Evolutionary conservation across 192 early-diverging fungal species (phyloP).

Genomic region (Jimgerdemannia lactiflua): DNA sequence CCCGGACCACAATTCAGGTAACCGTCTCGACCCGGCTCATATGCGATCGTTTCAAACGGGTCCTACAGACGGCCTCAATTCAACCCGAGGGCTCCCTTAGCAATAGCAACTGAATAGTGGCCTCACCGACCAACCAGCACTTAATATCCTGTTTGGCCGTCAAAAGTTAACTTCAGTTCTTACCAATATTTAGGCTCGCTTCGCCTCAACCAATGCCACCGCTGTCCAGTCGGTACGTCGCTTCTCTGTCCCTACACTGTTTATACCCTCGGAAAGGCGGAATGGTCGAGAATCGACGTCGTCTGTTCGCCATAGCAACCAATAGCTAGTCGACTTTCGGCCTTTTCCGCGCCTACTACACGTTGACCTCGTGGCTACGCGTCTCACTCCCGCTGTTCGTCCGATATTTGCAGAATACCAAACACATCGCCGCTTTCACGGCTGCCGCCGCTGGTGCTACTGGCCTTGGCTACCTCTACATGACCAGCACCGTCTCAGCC

Average conservation of each 20-base stretch:
- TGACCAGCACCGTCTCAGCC: slow-evolving; percentile 59
- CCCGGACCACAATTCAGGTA: slow-evolving; percentile 20
- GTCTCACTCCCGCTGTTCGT: neutral
- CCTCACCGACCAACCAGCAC: no score
- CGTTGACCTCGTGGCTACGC: no score
- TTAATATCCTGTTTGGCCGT: no score
- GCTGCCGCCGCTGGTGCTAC: slow-evolving; percentile 61
- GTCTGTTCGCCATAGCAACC: neutral
- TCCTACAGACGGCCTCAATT: neutral
- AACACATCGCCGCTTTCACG: slow-evolving; percentile 29
- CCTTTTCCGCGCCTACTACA: neutral
- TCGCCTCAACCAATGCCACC: slow-evolving; percentile 31
- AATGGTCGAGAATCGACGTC: no score
- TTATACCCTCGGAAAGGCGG: no score
- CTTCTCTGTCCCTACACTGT: no score
- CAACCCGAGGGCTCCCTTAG: no score
- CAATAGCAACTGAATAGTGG: no score
- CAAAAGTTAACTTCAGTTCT: no score
- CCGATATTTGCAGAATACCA: slow-evolving; percentile 22
- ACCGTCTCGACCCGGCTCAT: no score
- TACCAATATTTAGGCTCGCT: slow-evolving; percentile 22
- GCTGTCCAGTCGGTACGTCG: slow-evolving; percentile 21
- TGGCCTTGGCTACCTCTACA: slow-evolving; percentile 45
- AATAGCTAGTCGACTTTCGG: neutral
- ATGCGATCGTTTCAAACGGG: neutral